Evolutionary conservation across 768 basidiomycete species (phyloP).

Genomic region (Boletus bicolor): DNA sequence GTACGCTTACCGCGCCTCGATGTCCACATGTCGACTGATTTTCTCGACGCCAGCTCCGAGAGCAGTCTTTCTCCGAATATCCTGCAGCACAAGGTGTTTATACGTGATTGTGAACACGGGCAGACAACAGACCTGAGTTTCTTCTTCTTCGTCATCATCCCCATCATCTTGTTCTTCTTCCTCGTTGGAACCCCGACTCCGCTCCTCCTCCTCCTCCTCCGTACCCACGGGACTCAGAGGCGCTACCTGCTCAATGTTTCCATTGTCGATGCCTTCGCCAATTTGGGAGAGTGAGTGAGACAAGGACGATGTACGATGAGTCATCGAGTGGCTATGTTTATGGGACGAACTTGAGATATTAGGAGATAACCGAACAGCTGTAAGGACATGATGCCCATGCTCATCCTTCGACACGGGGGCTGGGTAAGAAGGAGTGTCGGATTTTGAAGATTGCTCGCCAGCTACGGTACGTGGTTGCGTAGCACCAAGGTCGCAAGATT

Average conservation of each 20-base stretch:
- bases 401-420: slow-evolving; percentile 12
- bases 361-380: slow-evolving; percentile 27
- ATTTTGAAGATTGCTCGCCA: not conserved
- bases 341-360: slow-evolving; percentile 3
- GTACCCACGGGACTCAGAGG: slow-evolving; percentile 11
- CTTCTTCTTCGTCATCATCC: slow-evolving; percentile 19
- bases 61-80: slow-evolving; percentile 28
- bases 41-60: slow-evolving; percentile 37
- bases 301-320: not conserved
- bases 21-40: slow-evolving; percentile 33
- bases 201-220: slow-evolving; percentile 11
- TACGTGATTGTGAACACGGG: not conserved
- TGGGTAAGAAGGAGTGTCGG: not conserved
- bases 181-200: slow-evolving; percentile 5
- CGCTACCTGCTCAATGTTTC: not conserved
- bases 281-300: slow-evolving; percentile 9
- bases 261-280: slow-evolving; percentile 1
- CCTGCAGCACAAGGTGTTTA: slow-evolving; percentile 19
- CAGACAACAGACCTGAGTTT: slow-evolving; percentile 17
- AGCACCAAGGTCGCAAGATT: not conserved
- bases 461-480: not conserved
- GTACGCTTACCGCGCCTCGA: slow-evolving; percentile 15
- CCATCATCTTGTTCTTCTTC: slow-evolving; percentile 16
- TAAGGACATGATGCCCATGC: slow-evolving; percentile 20
- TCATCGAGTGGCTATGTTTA: slow-evolving; percentile 2